These are phyloP conservation scores for Grosmannia huntii DNA, from an alignment of 2,329 filamentous ascomycete genomes.

Conservation along the genomic window DNA sequence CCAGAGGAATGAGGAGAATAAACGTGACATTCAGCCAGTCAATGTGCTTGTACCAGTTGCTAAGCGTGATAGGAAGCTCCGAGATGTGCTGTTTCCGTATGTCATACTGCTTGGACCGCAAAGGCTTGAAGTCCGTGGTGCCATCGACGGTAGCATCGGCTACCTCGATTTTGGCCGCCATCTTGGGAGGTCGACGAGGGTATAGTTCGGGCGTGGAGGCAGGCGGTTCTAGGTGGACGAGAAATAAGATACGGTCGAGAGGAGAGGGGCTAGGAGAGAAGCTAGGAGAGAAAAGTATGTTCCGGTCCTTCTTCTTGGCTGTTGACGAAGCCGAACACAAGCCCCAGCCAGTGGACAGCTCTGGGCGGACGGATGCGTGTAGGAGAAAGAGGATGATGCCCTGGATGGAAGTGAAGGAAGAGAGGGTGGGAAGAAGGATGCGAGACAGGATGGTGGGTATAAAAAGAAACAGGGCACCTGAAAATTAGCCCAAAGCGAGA, in stretches of 20 bases:
- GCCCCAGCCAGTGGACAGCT: constrained; percentile 5
- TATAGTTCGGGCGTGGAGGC: not conserved
- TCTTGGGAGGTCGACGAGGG: constrained; percentile 10
- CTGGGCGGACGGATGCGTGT: not conserved
- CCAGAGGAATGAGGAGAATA: constrained; percentile 64
- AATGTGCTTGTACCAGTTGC: constrained; percentile 85
- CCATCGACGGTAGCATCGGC: constrained; percentile 34
- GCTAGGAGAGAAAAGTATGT: not conserved
- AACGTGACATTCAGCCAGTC: constrained; percentile 85
- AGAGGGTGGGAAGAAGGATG: not conserved
- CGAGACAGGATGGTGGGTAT: not conserved
- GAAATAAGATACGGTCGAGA: not conserved
- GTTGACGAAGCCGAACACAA: not conserved
- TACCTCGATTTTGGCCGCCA: constrained; percentile 25
- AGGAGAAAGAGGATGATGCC: not conserved
- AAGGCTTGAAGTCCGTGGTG: constrained; percentile 42
- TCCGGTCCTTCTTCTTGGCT: not conserved
- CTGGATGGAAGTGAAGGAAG: not conserved
- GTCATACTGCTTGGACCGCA: constrained; percentile 35
- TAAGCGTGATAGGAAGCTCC: constrained; percentile 64
- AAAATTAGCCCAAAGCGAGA: not conserved
- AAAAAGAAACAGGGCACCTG: not conserved
- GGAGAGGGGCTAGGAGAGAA: no score
- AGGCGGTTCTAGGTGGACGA: not conserved
- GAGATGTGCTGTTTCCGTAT: constrained; percentile 71